Evolutionary conservation across 176 grass and related monocot species (phyloP), one percentile per base, ranked within the genome.

Genomic region (Oryza coarctata): DNA sequence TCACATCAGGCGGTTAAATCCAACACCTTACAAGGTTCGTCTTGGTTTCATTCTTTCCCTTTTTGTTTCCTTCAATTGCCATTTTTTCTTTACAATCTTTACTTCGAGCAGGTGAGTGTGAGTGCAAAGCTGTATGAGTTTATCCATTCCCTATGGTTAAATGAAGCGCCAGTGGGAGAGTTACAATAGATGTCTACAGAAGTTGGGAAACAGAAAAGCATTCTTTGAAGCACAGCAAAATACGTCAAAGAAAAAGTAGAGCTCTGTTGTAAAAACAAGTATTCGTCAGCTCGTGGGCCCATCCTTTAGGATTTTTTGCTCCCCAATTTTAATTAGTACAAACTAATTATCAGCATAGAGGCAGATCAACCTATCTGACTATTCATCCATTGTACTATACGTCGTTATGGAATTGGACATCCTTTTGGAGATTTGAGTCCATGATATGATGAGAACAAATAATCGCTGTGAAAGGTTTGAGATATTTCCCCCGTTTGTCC

Each of bases 21-120:
- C 96, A 3, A 99, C 96, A 67, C 96, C 96, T 63, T 99, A 95
- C 87, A 99, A 99, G 93, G 96, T 99, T 84, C 2, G 33, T 23
- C 78, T 95, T 84, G 1, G 47, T 20, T 82, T 40, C 3, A 30
- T 67, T 82, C 22, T 45, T 72, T 45, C 5, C n/a, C 55, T 5
- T 55, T 60, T 60, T 60, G 8, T 0, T 18, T 30, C 34, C 45
- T 70, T 75, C 0, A 38, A 3, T 50, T 78, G 25, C 13, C 35
- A 25, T 47, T 47, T 63, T 13, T 22, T 76, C 5, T 34, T 50
- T 27, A 44, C 30, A 63, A 80, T 71, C 28, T 26, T 73, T 40
- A 36, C 50, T 76, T 82, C 58, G 76, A 70, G 52, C 91, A 97
- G 91, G 94, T 97, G 31, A 97, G 91, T 49, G 94, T 92, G 68